Evolutionary conservation across 805 yeast genomes (phyloP).

Genomic region (Kregervanrija pseudodelftensis): DNA sequence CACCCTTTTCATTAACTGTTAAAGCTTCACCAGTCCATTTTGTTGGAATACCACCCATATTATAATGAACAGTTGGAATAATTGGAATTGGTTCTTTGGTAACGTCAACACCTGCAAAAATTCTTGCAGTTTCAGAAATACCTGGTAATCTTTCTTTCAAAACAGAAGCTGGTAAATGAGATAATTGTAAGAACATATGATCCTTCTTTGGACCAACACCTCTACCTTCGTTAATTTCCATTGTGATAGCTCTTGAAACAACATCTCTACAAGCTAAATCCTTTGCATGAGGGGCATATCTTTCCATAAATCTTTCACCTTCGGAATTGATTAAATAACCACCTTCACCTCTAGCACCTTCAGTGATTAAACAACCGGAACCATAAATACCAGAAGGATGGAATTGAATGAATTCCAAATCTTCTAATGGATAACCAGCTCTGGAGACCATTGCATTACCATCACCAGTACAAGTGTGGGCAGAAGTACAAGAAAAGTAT

Average conservation of each 20-base stretch:
- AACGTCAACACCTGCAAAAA: conserved; percentile 98
- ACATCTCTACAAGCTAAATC: conserved; percentile 98
- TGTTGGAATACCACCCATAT: conserved; percentile 99
- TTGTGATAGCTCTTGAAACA: conserved; percentile 95
- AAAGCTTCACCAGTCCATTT: conserved; percentile 94
- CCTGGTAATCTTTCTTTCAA: conserved; percentile 96
- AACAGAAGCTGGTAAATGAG: conserved; percentile 88
- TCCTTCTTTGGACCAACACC: conserved; percentile 97
- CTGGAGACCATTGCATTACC: conserved; percentile 98
- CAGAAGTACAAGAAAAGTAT: conserved; percentile 97
- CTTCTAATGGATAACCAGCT: conserved; percentile 97
- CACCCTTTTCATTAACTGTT: conserved; percentile 75
- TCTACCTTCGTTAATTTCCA: conserved; percentile 98
- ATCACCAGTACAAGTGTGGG: conserved; percentile 99
- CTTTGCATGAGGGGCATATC: conserved; percentile 98
- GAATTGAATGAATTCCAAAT: conserved; percentile 96
- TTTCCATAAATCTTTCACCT: conserved; percentile 99
- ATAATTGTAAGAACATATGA: conserved; percentile 90
- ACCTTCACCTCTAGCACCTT: conserved; percentile 99
- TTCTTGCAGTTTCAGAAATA: conserved; percentile 96
- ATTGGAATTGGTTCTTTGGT: conserved; percentile 99
- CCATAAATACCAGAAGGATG: conserved; percentile 99
- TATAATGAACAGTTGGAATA: conserved; percentile 96
- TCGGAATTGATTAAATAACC: conserved; percentile 92
- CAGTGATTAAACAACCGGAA: conserved; percentile 97